phyloP scores from a whole-genome alignment of 768 basidiomycete species.

The Sarcodon sp. region DNA sequence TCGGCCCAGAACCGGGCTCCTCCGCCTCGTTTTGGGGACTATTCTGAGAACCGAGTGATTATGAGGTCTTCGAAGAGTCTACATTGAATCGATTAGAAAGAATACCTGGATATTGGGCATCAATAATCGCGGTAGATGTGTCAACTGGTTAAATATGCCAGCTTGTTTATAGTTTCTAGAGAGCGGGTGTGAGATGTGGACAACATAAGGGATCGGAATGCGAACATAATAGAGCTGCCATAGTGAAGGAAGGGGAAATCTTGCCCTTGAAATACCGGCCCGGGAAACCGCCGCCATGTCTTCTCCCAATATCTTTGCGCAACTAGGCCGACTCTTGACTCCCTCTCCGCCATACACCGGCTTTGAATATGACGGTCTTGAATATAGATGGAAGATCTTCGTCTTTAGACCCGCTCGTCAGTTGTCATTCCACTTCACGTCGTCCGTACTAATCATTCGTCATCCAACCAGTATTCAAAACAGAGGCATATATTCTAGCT shows the following conservation, averaged over 20 bases:
- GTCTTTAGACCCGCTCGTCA: constrained; percentile 72
- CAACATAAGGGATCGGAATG: too few species aligned
- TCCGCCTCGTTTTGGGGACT: not conserved
- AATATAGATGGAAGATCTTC: constrained; percentile 64
- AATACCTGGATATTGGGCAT: too few species aligned
- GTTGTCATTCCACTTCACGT: constrained; percentile 14
- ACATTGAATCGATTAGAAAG: too few species aligned
- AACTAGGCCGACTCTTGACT: constrained; percentile 22
- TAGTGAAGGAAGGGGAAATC: too few species aligned
- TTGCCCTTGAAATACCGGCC: too few species aligned
- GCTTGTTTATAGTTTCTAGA: too few species aligned
- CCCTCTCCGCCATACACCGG: constrained; percentile 43
- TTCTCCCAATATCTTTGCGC: not conserved
- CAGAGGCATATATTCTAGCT: constrained; percentile 45
- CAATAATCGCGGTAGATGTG: too few species aligned
- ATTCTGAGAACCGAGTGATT: not conserved
- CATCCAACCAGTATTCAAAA: constrained; percentile 38
- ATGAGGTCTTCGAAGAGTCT: not conserved
- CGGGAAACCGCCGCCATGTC: too few species aligned
- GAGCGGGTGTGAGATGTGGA: too few species aligned
- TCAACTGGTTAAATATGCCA: too few species aligned
- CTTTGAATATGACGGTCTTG: constrained; percentile 57
- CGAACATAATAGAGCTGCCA: too few species aligned
- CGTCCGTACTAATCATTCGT: not conserved
- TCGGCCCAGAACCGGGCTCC: constrained; percentile 18